phyloP scores from a whole-genome alignment of 139 green algal species.

The Chlamydomonas schloesseri region DNA sequence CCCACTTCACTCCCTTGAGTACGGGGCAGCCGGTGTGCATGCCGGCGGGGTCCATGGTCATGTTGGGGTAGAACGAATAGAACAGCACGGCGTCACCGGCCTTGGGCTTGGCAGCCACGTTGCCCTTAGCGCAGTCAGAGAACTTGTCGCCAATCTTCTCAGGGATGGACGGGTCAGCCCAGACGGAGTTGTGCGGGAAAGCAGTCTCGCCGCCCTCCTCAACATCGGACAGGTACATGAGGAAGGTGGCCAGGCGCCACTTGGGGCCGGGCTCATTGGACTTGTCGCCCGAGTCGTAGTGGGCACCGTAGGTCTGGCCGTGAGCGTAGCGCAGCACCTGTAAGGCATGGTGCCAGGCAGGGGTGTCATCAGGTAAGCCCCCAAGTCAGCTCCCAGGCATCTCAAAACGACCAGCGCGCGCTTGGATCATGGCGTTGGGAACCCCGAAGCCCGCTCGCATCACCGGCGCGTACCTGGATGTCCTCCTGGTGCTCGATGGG shows the following conservation, averaged over 20 bases:
- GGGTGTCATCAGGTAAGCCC: too few species aligned
- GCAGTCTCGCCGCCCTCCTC: slow-evolving; percentile 72
- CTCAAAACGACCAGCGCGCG: too few species aligned
- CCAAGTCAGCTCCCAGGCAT: too few species aligned
- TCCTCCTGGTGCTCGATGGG: slow-evolving; percentile 65
- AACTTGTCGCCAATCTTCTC: slow-evolving; percentile 46
- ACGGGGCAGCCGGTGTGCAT: slow-evolving; percentile 67
- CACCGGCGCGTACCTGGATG: slow-evolving; percentile 47
- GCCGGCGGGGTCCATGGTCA: slow-evolving; percentile 51
- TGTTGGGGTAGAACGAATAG: slow-evolving; percentile 56
- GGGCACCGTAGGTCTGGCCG: slow-evolving; percentile 67
- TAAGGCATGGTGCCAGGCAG: neutral
- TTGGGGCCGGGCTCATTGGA: slow-evolving; percentile 55
- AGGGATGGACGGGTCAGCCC: slow-evolving; percentile 52
- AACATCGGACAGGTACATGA: slow-evolving; percentile 81
- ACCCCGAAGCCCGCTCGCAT: too few species aligned
- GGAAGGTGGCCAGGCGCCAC: slow-evolving; percentile 69
- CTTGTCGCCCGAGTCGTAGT: slow-evolving; percentile 62
- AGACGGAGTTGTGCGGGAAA: slow-evolving; percentile 68
- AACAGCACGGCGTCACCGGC: slow-evolving; percentile 62
- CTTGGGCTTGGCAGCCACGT: slow-evolving; percentile 73
- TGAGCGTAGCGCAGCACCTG: slow-evolving; percentile 66
- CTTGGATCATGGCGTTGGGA: too few species aligned
- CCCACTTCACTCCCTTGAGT: slow-evolving; percentile 62
- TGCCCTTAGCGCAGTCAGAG: slow-evolving; percentile 71